These are phyloP conservation scores for Raffaelea arxii DNA, from an alignment of 2,329 filamentous ascomycete genomes.

Conservation along the genomic window DNA sequence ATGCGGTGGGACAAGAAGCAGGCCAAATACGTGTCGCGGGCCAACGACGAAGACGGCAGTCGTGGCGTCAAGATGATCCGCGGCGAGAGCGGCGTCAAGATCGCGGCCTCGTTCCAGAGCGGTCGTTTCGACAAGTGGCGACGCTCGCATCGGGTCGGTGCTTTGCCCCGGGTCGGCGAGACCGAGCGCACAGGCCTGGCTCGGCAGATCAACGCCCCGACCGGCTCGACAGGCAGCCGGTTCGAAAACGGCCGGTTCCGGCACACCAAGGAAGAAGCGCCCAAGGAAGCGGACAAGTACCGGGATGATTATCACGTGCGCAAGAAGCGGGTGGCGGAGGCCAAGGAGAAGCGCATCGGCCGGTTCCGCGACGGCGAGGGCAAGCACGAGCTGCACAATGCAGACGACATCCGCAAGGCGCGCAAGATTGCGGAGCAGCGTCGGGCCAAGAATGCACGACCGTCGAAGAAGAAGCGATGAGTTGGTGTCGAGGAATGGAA, in stretches of 20 bases:
- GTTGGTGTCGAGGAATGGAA: too few relatives aligned
- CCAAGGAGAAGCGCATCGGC: conserved; percentile 73
- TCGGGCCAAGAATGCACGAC: conserved; percentile 81
- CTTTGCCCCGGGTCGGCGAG: conserved; percentile 76
- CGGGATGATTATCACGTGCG: conserved; percentile 82
- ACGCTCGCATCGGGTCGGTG: conserved; percentile 70
- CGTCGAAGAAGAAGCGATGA: too few relatives aligned
- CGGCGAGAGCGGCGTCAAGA: conserved; percentile 91
- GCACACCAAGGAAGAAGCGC: conserved; percentile 79
- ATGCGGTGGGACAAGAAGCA: conserved; percentile 97
- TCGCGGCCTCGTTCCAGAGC: conserved; percentile 85
- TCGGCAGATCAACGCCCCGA: conserved; percentile 15
- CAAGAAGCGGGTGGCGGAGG: conserved; percentile 83
- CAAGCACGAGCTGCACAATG: conserved; percentile 66
- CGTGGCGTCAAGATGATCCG: conserved; percentile 61
- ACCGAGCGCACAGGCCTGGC: conserved; percentile 45
- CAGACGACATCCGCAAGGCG: conserved; percentile 76
- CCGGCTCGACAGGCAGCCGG: conserved; percentile 13
- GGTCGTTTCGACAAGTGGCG: conserved; percentile 92
- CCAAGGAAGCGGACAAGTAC: conserved; percentile 88
- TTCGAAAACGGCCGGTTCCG: conserved; percentile 42
- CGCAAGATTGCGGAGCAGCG: conserved; percentile 67
- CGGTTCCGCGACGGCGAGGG: conserved; percentile 63
- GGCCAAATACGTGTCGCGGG: conserved; percentile 85
- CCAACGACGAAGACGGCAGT: conserved; percentile 91